Base-by-base conservation (phyloP, 805 yeast genomes). In the Lipomyces sp. region DNA sequence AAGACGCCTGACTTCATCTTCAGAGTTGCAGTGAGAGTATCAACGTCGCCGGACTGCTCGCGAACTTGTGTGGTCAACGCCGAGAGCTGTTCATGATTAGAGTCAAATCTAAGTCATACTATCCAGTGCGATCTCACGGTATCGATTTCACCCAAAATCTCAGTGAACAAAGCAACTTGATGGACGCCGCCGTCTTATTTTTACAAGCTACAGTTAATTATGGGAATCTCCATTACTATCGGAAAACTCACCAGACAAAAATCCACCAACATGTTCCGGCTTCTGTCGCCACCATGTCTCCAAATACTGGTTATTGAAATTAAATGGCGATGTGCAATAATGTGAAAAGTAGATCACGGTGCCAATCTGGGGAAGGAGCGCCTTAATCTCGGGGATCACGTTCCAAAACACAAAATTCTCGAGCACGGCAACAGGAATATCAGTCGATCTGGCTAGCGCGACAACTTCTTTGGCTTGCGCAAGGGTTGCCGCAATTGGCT, bases 191-290 rank as follows among this genome's bases (percentile, higher is more conserved):
- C 98, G 75, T 94, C 71, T 33, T 11, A 4, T 13, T 33, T 18
- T n/a, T 10, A n/a, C n/a, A 2, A 42, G 48, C 18, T 10, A n/a
- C n/a, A 2, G n/a, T 18, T 24, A 42, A 15, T 42, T 24, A 3
- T 42, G 7, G 24, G 2, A 7, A 42, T 42, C 8, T 42, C 48
- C 7, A 42, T 10, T 13, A n/a, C 48, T 4, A 3, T 42, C 18
- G 48, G 24, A 53, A 4, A 18, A 5, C 53, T 11, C n/a, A 57
- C 60, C 98, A 65, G 94, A 88, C 73, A 94, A 81, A 78, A 82
- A 93, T 0, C 98, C 98, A 63, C 98, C 98, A 71, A 92, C 85
- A 76, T 94, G 98, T 77, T 91, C 88, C 39, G 98, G 98, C 58
- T 87, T 82, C 76, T 84, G 86, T 83, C 98, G 88, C 98, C 98